Evolutionary conservation across 176 grass and related monocot genomes (phyloP), one percentile per base, ranked within the genome.

Genomic region (Oryza coarctata): DNA sequence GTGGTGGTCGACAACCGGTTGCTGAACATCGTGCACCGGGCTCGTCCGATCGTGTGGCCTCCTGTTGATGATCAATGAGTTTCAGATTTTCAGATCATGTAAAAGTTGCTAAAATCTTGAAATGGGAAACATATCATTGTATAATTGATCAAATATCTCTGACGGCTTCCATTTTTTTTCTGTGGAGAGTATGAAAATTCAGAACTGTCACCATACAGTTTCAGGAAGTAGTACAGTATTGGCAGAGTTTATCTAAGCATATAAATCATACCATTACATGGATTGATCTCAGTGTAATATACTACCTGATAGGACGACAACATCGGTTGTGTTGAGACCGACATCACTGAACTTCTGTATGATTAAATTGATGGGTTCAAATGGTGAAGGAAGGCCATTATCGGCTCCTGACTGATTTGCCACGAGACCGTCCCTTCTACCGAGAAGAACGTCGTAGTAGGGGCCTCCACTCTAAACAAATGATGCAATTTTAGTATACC

Each of bases 11-110:
- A 81, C 29, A 97, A 18, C 1, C 92, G 83, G 17, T 82, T 74
- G 61, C 78, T 84, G 86, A 94, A 98, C 63, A 87, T 13, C 6
- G 0, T 34, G 68, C 95, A 98, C 35, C 90, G 73, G 10, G 92
- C 84, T 71, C n/a, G 78, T 3, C 92, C 95, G 27, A 98, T 91
- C 3, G 95, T 98, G 84, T 98, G 95, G 28, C 43, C 92, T 55
- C 92, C 95, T 94, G 5, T 74, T 39, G 4, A 71, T 43, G 14
- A 18, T 9, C 18, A 70, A 22, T 10, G 17, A 14, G 22, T 62
- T 50, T 49, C 32, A 60, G 40, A 47, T 74, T 50, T 1, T 2
- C 38, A 61, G 9, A 52, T 36, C 30, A 68, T 35, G 22, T 64
- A 5, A 55, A 31, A 1, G 65, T 75, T 17, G 2, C 0, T 7